Evolutionary conservation across 1,284 basidiomycete species (phyloP).

Genomic region (Sporisorium exsertum): DNA sequence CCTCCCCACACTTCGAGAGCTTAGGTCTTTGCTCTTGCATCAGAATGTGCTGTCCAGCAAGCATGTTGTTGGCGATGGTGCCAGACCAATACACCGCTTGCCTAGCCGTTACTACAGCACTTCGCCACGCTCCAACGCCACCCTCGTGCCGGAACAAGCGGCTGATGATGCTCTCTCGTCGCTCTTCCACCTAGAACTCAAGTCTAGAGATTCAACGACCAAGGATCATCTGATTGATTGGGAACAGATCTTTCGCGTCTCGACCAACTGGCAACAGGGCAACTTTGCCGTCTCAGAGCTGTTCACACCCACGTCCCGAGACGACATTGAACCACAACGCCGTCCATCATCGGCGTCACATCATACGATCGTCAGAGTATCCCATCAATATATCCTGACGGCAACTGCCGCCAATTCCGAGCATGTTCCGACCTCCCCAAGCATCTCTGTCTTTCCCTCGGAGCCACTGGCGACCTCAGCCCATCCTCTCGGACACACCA

Average conservation of each 20-base stretch:
- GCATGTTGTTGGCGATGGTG: constrained; percentile 20
- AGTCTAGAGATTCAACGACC: not conserved
- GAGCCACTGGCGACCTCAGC: not conserved
- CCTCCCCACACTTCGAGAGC: constrained; percentile 39
- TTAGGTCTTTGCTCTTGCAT: constrained; percentile 37
- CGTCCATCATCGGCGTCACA: not conserved
- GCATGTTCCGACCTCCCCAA: not conserved
- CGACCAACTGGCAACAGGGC: constrained; percentile 48
- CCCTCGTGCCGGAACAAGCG: not conserved
- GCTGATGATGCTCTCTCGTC: constrained; percentile 1
- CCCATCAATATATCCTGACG: constrained; percentile 35
- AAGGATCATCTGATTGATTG: constrained; percentile 37
- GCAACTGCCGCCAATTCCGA: not conserved
- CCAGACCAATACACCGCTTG: constrained; percentile 16
- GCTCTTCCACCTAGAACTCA: not conserved
- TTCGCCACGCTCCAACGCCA: not conserved
- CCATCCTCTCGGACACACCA: too few relatives aligned
- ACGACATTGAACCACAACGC: too few relatives aligned
- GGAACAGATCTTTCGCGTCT: constrained; percentile 46
- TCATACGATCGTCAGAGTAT: constrained; percentile 35
- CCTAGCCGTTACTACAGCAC: constrained; percentile 24
- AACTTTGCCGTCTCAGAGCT: constrained; percentile 42
- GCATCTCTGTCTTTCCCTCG: constrained; percentile 23
- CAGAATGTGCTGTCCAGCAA: constrained; percentile 27
- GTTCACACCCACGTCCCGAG: not conserved